Evolutionary conservation across 805 yeast species (phyloP).

Genomic region (Myxozyma lipomycoides): DNA sequence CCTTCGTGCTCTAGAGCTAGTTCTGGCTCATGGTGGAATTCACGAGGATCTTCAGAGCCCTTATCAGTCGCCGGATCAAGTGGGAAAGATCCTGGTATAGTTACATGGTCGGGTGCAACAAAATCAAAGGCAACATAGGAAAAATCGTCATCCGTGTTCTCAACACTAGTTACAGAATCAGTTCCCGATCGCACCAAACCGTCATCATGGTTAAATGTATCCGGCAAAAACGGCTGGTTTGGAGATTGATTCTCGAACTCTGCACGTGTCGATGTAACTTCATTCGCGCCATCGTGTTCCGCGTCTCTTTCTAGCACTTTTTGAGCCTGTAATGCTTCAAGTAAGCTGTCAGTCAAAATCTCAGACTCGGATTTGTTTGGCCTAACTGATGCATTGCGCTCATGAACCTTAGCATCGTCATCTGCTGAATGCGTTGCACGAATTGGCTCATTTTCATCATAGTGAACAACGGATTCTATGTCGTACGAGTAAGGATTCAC

Average conservation of each 20-base stretch:
- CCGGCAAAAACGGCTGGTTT: background rate
- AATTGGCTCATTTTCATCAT: background rate
- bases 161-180: background rate
- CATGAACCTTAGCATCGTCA: slow-evolving; percentile 3
- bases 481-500: background rate
- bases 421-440: background rate
- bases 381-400: slow-evolving; percentile 6
- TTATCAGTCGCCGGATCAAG: background rate
- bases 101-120: background rate
- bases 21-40: background rate
- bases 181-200: background rate
- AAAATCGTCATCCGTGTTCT: background rate
- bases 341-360: slow-evolving; percentile 12
- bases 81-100: background rate
- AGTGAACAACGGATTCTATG: background rate
- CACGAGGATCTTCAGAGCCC: background rate
- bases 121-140: background rate
- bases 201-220: background rate
- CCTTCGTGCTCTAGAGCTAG: background rate
- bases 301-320: slow-evolving; percentile 1
- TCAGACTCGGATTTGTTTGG: slow-evolving; percentile 19
- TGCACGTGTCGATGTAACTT: slow-evolving; percentile 1
- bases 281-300: background rate
- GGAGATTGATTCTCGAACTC: background rate
- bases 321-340: slow-evolving; percentile 10